These are phyloP conservation scores for Cyphellophora attinorum DNA, from an alignment of 2,329 filamentous ascomycete genomes.

Conservation along the genomic window DNA sequence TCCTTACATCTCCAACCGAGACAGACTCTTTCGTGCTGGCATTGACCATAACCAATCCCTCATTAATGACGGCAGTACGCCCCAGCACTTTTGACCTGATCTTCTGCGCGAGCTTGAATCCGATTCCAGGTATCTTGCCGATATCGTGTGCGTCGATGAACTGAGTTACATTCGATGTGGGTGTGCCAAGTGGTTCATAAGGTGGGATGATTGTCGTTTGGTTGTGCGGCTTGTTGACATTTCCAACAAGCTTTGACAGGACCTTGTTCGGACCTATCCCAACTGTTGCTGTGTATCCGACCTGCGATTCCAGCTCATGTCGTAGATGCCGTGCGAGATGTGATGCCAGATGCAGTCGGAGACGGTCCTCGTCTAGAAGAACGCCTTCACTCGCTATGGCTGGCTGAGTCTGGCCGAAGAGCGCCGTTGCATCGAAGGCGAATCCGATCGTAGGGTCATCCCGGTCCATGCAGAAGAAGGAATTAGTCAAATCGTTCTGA, in stretches of 20 bases:
- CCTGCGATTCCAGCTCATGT: constrained; percentile 59
- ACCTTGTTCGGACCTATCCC: constrained; percentile 83
- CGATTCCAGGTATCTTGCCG: constrained; percentile 75
- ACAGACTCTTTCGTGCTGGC: constrained; percentile 46
- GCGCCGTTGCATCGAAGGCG: constrained; percentile 57
- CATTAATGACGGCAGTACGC: constrained; percentile 31
- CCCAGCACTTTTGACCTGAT: constrained; percentile 53
- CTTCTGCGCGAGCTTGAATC: constrained; percentile 64
- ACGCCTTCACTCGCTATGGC: background rate
- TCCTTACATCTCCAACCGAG: constrained; percentile 57
- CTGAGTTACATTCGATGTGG: constrained; percentile 42
- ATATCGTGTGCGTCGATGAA: constrained; percentile 73
- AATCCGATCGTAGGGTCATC: constrained; percentile 74
- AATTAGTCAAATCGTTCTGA: constrained; percentile 49
- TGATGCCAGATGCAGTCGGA: constrained; percentile 65
- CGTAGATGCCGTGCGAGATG: constrained; percentile 72
- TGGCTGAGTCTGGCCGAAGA: constrained; percentile 57
- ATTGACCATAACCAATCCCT: constrained; percentile 32
- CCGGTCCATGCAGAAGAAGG: constrained; percentile 70
- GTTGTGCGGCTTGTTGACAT: constrained; percentile 72
- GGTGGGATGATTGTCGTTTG: constrained; percentile 76
- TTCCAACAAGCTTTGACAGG: constrained; percentile 75
- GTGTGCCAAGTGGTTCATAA: constrained; percentile 28
- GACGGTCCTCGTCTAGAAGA: constrained; percentile 25
- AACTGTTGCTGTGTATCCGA: constrained; percentile 78